Percentiles rank a stretch among this genome's conserved stretches.
Conservation (phyloP, 2,329 filamentous ascomycete genomes). For the Verticillium albo-atrum region DNA sequence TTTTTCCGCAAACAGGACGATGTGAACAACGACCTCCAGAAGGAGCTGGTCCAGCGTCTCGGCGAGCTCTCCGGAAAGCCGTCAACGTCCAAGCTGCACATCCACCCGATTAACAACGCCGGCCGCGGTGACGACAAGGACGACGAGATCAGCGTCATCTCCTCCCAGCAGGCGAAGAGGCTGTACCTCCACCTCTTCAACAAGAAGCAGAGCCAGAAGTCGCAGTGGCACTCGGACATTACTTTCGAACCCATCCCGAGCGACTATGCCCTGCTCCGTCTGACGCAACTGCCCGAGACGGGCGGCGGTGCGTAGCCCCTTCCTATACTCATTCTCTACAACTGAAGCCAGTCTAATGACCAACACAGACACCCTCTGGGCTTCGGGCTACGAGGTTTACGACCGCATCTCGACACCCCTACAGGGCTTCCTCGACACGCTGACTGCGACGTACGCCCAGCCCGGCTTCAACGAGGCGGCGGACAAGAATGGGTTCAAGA, state of each 20-base stretch:
- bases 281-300: conserved; percentile 49
- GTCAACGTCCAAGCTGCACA: conserved; percentile 49
- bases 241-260: conserved; percentile 59
- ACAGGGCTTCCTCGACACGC: conserved; percentile 51
- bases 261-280: conserved; percentile 56
- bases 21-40: conserved; percentile 59
- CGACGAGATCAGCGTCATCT: conserved; percentile 60
- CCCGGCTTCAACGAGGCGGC: conserved; percentile 46
- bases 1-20: conserved; percentile 64
- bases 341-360: too few relatives aligned
- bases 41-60: conserved; percentile 57
- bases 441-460: conserved; percentile 52
- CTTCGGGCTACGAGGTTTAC: conserved; percentile 63
- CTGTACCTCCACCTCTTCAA: conserved; percentile 35
- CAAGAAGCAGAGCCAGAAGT: conserved; percentile 40
- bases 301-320: conserved; percentile 38
- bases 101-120: conserved; percentile 54
- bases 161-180: conserved; percentile 49
- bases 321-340: neutral
- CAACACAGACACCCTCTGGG: conserved; percentile 57
- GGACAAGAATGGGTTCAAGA: conserved; percentile 33
- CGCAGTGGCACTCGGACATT: conserved; percentile 60
- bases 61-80: conserved; percentile 57
- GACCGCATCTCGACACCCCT: conserved; percentile 55
- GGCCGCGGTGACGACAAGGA: conserved; percentile 48